Conservation (phyloP, 192 early-diverging fungal genomes). For the Coemansia sp. region DNA sequence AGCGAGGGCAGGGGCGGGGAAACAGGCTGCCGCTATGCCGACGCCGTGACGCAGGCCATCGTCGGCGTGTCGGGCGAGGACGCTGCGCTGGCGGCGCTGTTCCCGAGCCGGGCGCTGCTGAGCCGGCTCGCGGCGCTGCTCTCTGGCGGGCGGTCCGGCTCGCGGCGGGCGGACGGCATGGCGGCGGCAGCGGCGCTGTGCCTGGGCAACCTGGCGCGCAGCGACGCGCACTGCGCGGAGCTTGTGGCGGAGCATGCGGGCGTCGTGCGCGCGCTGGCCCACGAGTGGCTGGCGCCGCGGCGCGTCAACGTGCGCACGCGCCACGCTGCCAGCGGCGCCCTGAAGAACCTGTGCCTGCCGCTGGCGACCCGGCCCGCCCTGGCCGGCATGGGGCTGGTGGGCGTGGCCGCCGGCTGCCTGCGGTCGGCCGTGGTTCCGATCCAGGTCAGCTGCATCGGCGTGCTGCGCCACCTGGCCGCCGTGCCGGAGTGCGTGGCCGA, state of each 20-base stretch:
- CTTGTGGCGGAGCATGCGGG: constrained; percentile 59
- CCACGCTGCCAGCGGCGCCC: constrained; percentile 63
- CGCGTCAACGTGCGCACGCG: constrained; percentile 40
- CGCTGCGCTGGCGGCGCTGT: constrained; percentile 31
- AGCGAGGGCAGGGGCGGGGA: too few relatives aligned
- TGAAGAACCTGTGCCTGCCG: constrained; percentile 69
- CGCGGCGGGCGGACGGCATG: constrained; percentile 13
- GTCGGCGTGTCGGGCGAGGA: constrained; percentile 45
- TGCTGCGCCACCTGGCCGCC: constrained; percentile 33
- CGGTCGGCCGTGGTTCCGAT: constrained; percentile 44
- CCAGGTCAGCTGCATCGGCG: constrained; percentile 45
- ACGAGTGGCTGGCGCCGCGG: constrained; percentile 53
- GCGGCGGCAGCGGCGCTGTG: constrained; percentile 58
- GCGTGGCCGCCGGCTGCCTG: constrained; percentile 14
- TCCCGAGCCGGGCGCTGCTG: constrained; percentile 14
- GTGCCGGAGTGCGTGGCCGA: neutral
- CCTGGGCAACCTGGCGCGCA: constrained; percentile 70
- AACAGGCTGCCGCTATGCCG: constrained; percentile 23
- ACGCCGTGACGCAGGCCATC: constrained; percentile 41
- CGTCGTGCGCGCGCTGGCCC: constrained; percentile 55
- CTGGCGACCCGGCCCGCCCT: constrained; percentile 18
- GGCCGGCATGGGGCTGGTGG: constrained; percentile 19
- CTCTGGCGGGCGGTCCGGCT: constrained; percentile 2
- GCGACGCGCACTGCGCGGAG: constrained; percentile 62
- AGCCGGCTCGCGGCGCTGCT: constrained; percentile 20